Percentiles rank a stretch among this genome's conserved stretches.
phyloP scores from a whole-genome alignment of 495 filamentous ascomycete species.

The Pseudomonodictys pantanalensis region DNA sequence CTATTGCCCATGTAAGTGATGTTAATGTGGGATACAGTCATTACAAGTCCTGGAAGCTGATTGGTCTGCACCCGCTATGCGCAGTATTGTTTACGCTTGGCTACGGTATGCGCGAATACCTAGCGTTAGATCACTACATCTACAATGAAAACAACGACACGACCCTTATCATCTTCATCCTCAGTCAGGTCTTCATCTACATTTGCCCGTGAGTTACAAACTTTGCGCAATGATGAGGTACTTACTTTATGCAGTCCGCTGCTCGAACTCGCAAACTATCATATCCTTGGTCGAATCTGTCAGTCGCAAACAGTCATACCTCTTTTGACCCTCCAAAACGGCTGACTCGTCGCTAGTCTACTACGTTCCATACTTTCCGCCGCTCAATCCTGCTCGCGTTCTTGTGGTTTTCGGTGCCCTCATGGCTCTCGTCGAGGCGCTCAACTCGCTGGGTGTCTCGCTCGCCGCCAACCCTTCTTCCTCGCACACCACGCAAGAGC shows the following conservation, averaged over 20 bases:
- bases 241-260: slow-evolving; percentile 51
- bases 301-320: too few relatives aligned
- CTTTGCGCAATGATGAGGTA: background rate
- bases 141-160: slow-evolving; percentile 40
- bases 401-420: slow-evolving; percentile 64
- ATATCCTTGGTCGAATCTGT: slow-evolving; percentile 68
- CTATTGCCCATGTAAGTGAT: too few relatives aligned
- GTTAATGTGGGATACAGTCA: too few relatives aligned
- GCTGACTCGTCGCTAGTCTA: too few relatives aligned
- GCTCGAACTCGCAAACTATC: slow-evolving; percentile 67
- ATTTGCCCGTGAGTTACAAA: slow-evolving; percentile 57
- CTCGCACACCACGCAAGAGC: slow-evolving; percentile 45
- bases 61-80: slow-evolving; percentile 54
- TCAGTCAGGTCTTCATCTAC: slow-evolving; percentile 59
- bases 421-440: slow-evolving; percentile 55
- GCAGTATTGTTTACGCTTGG: slow-evolving; percentile 52
- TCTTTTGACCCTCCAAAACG: too few relatives aligned
- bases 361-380: slow-evolving; percentile 69
- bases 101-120: slow-evolving; percentile 56
- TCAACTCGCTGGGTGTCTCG: slow-evolving; percentile 62
- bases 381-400: slow-evolving; percentile 69
- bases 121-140: slow-evolving; percentile 56
- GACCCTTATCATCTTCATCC: slow-evolving; percentile 57
- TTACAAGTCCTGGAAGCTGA: slow-evolving; percentile 54
- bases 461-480: slow-evolving; percentile 49